Base-by-base conservation (phyloP, 306 rosid species). In the Ormosia semicastrata region DNA sequence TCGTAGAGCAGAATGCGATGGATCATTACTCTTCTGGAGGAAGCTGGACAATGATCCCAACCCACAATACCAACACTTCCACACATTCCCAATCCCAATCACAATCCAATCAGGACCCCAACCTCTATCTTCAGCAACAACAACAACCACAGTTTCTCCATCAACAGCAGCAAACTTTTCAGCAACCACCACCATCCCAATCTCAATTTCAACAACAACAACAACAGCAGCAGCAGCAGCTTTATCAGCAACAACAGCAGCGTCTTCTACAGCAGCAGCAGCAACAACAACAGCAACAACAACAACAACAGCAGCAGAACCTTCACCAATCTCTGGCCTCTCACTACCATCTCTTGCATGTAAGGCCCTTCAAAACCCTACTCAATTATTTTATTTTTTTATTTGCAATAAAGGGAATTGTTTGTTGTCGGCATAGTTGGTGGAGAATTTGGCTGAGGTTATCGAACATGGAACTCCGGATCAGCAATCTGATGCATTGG, bases 301-400 rank as follows among this genome's bases (percentile, higher is more conserved):
- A 24, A 24, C 24, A 62, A 4, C 81, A 41, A 3, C 88, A 57
- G 3, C 93, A 84, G 3, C 94, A 90, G 58, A 94, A 86, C 60
- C 92, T 90, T 30, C 96, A 94, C 69, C 98, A 92, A 82, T 95
- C 98, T 2, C 89, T 95, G 30, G 95, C 98, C 62, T 95, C 96
- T 46, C 98, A 95, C 83, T 95, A 89, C 80, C 93, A 92, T 82
- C 93, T 95, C 76, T 78, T 90, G 77, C 89, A 82, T 53, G 94
- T 88, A 71, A 37, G 5, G 72, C 59, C 44, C n/a, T 29, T 50
- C 29, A 0, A 53, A 72, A 30, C 88, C 89, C 86, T 70, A 68
- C 2, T 60, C 0, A 0, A 12, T 34, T 24, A 7, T 47, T 12
- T 41, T 1, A 8, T 12, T 2, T 40, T 5, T 15, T 18, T 36